phyloP scores from a whole-genome alignment of 768 basidiomycete species.

The Candolleomyces eurysporus region DNA sequence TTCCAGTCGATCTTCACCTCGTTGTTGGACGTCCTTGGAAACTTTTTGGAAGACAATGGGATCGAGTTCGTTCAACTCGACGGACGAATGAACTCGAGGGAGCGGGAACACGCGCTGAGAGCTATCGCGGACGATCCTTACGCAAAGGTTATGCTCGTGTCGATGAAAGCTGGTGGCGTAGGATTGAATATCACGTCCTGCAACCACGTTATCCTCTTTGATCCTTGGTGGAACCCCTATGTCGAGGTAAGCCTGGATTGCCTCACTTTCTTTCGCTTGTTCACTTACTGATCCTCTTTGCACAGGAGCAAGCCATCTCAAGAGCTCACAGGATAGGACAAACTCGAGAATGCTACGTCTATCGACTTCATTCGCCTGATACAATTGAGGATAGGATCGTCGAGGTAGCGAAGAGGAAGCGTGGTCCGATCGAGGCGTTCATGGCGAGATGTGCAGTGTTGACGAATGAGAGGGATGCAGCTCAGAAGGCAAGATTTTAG shows the following conservation, averaged over 20 bases:
- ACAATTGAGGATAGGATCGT: slow-evolving; percentile 4
- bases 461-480: too few relatives aligned
- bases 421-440: too few relatives aligned
- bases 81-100: neutral
- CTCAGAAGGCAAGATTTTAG: too few relatives aligned
- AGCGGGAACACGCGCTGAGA: neutral
- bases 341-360: neutral
- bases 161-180: slow-evolving; percentile 8
- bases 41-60: neutral
- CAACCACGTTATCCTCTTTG: slow-evolving; percentile 21
- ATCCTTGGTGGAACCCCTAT: slow-evolving; percentile 25
- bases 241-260: slow-evolving; percentile 11
- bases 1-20: slow-evolving; percentile 5
- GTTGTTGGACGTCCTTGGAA: neutral
- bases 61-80: neutral
- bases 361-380: neutral
- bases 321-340: slow-evolving; percentile 6
- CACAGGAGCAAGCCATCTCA: slow-evolving; percentile 10
- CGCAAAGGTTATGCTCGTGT: slow-evolving; percentile 1
- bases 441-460: too few relatives aligned
- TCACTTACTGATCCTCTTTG: neutral
- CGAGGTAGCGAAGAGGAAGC: neutral
- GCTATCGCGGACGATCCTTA: neutral
- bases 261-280: neutral
- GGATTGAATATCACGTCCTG: slow-evolving; percentile 20